These are phyloP conservation scores for Metschnikowia arizonensis DNA, from an alignment of 805 yeast genomes.

Conservation along the genomic window DNA sequence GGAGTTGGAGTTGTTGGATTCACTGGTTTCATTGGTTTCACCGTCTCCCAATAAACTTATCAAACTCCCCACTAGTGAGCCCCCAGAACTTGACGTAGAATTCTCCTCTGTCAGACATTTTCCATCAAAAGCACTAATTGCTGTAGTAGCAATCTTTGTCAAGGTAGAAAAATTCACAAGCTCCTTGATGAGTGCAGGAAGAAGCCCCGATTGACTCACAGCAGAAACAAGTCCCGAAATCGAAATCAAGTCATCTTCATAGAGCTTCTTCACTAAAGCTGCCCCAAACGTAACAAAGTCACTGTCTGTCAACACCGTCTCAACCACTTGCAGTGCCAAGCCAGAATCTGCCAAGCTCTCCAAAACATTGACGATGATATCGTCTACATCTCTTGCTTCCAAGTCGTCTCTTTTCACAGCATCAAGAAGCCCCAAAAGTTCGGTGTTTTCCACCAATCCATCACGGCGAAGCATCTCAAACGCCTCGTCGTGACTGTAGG, in stretches of 20 bases:
- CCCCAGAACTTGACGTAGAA: not conserved
- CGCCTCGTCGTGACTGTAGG: slow-evolving; percentile 13
- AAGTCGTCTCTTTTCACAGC: slow-evolving; percentile 11
- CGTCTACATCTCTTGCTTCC: slow-evolving; percentile 22
- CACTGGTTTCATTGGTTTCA: not conserved
- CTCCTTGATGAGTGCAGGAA: slow-evolving; percentile 31
- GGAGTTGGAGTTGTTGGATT: not conserved
- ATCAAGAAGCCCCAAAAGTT: slow-evolving; percentile 6
- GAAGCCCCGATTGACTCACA: slow-evolving; percentile 30
- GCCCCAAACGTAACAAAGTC: slow-evolving; percentile 35
- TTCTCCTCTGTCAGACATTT: slow-evolving; percentile 21
- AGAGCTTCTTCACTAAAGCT: slow-evolving; percentile 29
- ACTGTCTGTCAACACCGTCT: slow-evolving; percentile 36
- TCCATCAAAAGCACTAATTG: slow-evolving; percentile 32
- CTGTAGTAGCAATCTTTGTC: slow-evolving; percentile 31
- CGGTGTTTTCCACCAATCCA: slow-evolving; percentile 9
- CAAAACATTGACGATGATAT: slow-evolving; percentile 33
- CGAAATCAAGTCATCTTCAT: slow-evolving; percentile 27
- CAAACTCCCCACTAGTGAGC: slow-evolving; percentile 2
- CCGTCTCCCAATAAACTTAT: not conserved
- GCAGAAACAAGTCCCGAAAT: slow-evolving; percentile 29
- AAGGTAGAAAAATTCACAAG: slow-evolving; percentile 32
- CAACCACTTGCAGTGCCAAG: slow-evolving; percentile 38
- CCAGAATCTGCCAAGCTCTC: slow-evolving; percentile 41
- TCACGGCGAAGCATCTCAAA: slow-evolving; percentile 15